phyloP scores from a whole-genome alignment of 164 flowering plant species.

The Annona cherimola region DNA sequence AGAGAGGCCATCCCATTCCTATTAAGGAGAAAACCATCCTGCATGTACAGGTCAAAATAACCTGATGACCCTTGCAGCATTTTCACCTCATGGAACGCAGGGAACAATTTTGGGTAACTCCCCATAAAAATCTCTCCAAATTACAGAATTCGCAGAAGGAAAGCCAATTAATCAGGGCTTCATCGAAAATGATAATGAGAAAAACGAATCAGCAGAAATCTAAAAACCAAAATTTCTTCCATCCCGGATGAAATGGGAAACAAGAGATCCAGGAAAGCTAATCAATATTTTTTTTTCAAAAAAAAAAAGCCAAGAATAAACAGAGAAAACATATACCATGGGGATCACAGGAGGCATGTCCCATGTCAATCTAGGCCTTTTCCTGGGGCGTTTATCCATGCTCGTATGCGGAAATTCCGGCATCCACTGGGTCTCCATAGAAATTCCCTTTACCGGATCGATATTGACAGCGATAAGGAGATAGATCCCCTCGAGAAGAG shows the following conservation, averaged over 20 bases:
- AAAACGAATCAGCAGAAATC: not conserved
- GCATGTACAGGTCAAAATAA: too few relatives aligned
- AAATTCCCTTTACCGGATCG: not conserved
- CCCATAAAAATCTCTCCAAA: not conserved
- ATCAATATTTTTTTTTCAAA: not conserved
- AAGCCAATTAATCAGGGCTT: not conserved
- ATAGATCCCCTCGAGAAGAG: not conserved
- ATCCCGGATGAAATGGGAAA: not conserved
- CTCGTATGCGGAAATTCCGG: conserved; percentile 55
- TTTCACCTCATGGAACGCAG: not conserved
- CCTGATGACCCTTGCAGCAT: not conserved
- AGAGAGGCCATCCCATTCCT: not conserved
- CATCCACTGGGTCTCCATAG: conserved; percentile 70
- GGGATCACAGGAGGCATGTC: conserved; percentile 60
- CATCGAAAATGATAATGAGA: not conserved
- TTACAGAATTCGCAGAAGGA: not conserved
- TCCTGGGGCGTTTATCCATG: conserved; percentile 75
- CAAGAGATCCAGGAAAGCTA: not conserved
- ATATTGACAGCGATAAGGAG: conserved; percentile 1
- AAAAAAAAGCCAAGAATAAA: not conserved
- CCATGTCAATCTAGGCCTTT: conserved; percentile 70
- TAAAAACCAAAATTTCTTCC: not conserved
- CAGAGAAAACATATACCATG: conserved; percentile 25
- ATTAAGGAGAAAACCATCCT: not conserved
- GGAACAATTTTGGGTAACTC: not conserved